A percentile compares a stretch with the other conserved stretches of the same genome.
Conservation (phyloP, 805 yeast species). For the Teunomyces aglyptinius region DNA sequence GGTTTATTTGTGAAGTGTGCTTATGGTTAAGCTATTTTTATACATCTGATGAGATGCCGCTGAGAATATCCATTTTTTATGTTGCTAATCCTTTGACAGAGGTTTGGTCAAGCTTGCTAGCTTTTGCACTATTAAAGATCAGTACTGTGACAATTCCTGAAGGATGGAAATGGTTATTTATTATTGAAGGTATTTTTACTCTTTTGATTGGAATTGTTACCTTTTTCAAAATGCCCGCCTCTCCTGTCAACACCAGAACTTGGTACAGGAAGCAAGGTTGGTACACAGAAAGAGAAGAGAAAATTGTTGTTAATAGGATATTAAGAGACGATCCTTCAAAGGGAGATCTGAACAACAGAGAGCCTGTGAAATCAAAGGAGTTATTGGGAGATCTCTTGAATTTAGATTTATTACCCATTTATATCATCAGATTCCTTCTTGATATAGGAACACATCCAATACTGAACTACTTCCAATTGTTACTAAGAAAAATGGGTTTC, state of each 20-base stretch:
- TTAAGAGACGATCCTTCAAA: conserved; percentile 60
- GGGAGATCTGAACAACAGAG: conserved; percentile 64
- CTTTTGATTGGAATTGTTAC: conserved; percentile 48
- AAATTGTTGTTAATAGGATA: conserved; percentile 56
- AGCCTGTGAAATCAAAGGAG: conserved; percentile 43
- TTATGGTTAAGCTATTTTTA: conserved; percentile 68
- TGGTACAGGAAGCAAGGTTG: conserved; percentile 50
- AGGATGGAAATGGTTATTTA: conserved; percentile 68
- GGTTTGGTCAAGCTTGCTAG: conserved; percentile 47
- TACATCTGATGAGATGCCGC: conserved; percentile 54
- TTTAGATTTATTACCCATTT: conserved; percentile 11
- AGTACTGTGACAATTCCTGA: conserved; percentile 41
- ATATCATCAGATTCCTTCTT: conserved; percentile 18
- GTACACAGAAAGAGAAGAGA: conserved; percentile 51
- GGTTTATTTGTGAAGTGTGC: conserved; percentile 55
- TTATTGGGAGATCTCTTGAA: conserved; percentile 44
- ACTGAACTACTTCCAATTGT: conserved; percentile 10
- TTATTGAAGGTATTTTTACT: conserved; percentile 62
- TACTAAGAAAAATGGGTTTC: conserved; percentile 41
- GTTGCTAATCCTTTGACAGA: conserved; percentile 50
- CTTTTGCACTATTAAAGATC: conserved; percentile 51
- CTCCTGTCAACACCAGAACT: conserved; percentile 45
- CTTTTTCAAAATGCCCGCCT: conserved; percentile 34
- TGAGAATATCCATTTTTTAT: conserved; percentile 61
- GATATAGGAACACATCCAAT: conserved; percentile 11